phyloP scores from a whole-genome alignment of 805 yeast species.

The Kodamaea restingae region DNA sequence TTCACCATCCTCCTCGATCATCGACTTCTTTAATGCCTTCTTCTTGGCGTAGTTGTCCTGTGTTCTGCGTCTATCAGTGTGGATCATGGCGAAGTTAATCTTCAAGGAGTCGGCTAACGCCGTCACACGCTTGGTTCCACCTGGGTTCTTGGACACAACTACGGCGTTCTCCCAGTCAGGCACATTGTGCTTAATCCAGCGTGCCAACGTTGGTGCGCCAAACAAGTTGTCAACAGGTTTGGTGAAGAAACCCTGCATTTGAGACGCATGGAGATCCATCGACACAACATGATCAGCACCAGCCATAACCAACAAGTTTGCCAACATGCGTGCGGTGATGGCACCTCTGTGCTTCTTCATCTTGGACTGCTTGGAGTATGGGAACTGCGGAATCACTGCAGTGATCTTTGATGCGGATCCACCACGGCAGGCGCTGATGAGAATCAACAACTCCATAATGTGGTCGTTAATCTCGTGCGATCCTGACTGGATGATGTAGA shows the following conservation, averaged over 20 bases:
- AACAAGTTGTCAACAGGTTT: slow-evolving; percentile 96
- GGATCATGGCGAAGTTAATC: slow-evolving; percentile 97
- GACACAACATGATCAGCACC: slow-evolving; percentile 99
- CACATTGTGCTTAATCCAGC: slow-evolving; percentile 91
- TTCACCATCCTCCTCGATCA: slow-evolving; percentile 51
- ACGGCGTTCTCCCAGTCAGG: slow-evolving; percentile 85
- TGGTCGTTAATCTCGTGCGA: slow-evolving; percentile 87
- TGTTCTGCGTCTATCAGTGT: slow-evolving; percentile 92
- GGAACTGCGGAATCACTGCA: slow-evolving; percentile 96
- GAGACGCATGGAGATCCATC: slow-evolving; percentile 95
- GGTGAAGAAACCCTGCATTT: slow-evolving; percentile 98
- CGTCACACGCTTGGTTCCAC: slow-evolving; percentile 97
- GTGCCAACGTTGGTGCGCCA: slow-evolving; percentile 94
- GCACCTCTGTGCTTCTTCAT: slow-evolving; percentile 99
- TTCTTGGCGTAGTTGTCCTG: slow-evolving; percentile 51
- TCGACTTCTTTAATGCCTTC: slow-evolving; percentile 40
- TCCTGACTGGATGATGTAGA: slow-evolving; percentile 85
- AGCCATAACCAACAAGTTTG: slow-evolving; percentile 92
- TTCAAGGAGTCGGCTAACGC: slow-evolving; percentile 95
- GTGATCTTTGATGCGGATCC: slow-evolving; percentile 98
- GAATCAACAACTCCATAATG: slow-evolving; percentile 90
- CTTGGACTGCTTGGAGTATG: slow-evolving; percentile 94
- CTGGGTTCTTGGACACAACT: slow-evolving; percentile 98
- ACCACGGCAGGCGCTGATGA: slow-evolving; percentile 93
- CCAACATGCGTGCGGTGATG: slow-evolving; percentile 96